A percentile compares a stretch with the other conserved stretches of the same genome.
Evolutionary conservation across 2,329 filamentous ascomycete species (phyloP).

Genomic region (Fusarium papillatum): DNA sequence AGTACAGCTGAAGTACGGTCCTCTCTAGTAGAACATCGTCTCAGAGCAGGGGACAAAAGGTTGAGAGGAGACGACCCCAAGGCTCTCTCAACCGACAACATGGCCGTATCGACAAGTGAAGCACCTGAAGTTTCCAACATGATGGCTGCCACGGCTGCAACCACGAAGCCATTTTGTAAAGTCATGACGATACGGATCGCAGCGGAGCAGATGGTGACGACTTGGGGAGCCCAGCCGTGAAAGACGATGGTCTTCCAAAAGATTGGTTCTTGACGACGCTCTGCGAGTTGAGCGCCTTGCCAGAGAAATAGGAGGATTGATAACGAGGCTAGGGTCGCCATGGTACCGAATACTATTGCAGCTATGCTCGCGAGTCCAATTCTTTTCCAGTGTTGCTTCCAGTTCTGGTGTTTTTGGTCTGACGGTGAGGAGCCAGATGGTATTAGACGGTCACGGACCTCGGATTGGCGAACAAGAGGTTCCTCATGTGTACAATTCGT

Average conservation of each 20-base stretch:
- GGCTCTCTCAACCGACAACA: neutral
- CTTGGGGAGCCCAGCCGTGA: neutral
- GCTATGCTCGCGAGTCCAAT: neutral
- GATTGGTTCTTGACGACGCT: neutral
- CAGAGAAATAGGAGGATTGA: neutral
- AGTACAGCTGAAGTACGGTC: neutral
- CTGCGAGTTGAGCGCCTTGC: neutral
- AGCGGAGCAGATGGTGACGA: neutral
- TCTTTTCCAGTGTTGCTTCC: neutral
- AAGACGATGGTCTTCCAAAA: neutral
- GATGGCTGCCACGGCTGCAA: neutral
- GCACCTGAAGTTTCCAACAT: neutral
- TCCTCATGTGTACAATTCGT: neutral
- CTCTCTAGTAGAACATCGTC: fast-evolving
- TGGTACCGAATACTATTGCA: neutral
- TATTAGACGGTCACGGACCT: neutral
- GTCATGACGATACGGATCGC: neutral
- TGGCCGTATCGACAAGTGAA: neutral
- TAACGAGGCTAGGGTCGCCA: neutral
- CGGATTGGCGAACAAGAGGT: neutral
- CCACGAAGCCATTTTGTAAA: neutral
- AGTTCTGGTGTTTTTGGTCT: neutral
- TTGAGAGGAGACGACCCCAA: neutral
- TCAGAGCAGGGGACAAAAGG: constrained; percentile 15
- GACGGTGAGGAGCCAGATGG: neutral